A percentile compares a stretch with the other conserved stretches of the same genome.
phyloP scores from a whole-genome alignment of 768 basidiomycete species.

The Lactarius sanguifluus region DNA sequence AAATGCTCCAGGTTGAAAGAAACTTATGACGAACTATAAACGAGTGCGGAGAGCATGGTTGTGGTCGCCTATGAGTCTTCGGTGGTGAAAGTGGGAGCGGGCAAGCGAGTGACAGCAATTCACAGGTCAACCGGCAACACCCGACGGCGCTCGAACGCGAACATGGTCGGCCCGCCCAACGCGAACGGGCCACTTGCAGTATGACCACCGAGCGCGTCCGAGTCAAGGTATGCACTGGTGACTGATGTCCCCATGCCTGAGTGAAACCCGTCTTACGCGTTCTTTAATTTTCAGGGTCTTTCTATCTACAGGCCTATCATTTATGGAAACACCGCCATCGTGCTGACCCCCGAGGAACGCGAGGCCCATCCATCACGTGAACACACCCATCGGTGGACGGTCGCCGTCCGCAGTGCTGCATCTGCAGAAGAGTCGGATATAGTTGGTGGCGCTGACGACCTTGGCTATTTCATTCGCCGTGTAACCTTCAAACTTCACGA shows the following conservation, averaged over 20 bases:
- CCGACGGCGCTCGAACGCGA: conserved; percentile 37
- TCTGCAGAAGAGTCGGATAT: conserved; percentile 68
- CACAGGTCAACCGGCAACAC: conserved; percentile 28
- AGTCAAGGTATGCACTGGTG: conserved; percentile 60
- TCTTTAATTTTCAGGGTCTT: conserved; percentile 57
- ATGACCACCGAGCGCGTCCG: conserved; percentile 71
- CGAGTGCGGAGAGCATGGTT: conserved; percentile 58
- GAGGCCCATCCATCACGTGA: conserved; percentile 56
- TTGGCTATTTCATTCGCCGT: conserved; percentile 89
- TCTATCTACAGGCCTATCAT: conserved; percentile 89
- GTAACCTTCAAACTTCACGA: conserved; percentile 98
- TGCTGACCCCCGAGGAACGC: conserved; percentile 73
- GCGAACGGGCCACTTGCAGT: conserved; percentile 34
- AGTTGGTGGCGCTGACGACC: conserved; percentile 88
- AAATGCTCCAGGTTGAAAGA: not conserved
- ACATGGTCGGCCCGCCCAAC: not conserved
- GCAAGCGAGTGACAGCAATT: conserved; percentile 27
- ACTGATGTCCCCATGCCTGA: conserved; percentile 1
- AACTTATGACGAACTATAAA: conserved; percentile 53
- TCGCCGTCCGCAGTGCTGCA: conserved; percentile 88
- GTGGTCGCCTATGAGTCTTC: not conserved
- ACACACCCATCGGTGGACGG: conserved; percentile 96
- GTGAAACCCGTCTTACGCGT: conserved; percentile 18
- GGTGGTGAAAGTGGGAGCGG: conserved; percentile 13
- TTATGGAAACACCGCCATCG: conserved; percentile 90